Percentiles rank a stretch among this genome's conserved stretches.
Evolutionary conservation across 2,329 filamentous ascomycete species (phyloP).

Genomic region (Penicillium sp.): DNA sequence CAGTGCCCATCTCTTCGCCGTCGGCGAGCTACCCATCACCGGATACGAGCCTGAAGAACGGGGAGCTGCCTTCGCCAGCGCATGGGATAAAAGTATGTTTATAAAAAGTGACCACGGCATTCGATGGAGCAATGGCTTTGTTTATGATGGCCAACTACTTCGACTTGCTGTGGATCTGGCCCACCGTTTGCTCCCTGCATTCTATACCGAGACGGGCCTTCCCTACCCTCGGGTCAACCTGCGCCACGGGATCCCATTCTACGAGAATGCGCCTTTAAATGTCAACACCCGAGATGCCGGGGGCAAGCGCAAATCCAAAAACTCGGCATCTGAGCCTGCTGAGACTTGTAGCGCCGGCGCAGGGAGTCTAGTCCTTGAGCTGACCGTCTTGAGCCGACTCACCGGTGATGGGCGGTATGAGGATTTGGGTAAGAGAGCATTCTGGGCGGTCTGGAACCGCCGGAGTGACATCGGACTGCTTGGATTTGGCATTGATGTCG

Average conservation of each 20-base stretch:
- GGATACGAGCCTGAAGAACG: constrained; percentile 63
- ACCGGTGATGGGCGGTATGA: constrained; percentile 89
- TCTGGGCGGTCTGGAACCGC: constrained; percentile 94
- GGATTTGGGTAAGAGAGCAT: constrained; percentile 82
- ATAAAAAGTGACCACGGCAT: constrained; percentile 48
- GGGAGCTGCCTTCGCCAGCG: constrained; percentile 40
- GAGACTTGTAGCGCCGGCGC: constrained; percentile 96
- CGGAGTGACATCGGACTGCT: constrained; percentile 84
- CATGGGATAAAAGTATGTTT: constrained; percentile 41
- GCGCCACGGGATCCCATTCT: constrained; percentile 86
- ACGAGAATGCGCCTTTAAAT: constrained; percentile 79
- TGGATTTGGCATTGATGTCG: constrained; percentile 87
- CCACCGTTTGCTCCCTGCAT: constrained; percentile 81
- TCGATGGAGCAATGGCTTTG: constrained; percentile 71
- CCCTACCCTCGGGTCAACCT: constrained; percentile 95
- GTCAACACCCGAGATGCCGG: constrained; percentile 37
- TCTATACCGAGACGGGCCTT: constrained; percentile 85
- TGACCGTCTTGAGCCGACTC: constrained; percentile 83
- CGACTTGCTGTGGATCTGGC: constrained; percentile 86
- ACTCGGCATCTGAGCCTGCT: constrained; percentile 66
- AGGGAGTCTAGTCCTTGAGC: constrained; percentile 92
- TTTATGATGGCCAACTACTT: constrained; percentile 85
- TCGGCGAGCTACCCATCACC: constrained; percentile 82
- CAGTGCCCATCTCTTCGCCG: constrained; percentile 89
- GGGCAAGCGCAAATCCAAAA: constrained; percentile 17